A percentile compares a stretch with the other conserved stretches of the same genome.
Conservation (phyloP, 164 flowering plant species). For the Piper betle region DNA sequence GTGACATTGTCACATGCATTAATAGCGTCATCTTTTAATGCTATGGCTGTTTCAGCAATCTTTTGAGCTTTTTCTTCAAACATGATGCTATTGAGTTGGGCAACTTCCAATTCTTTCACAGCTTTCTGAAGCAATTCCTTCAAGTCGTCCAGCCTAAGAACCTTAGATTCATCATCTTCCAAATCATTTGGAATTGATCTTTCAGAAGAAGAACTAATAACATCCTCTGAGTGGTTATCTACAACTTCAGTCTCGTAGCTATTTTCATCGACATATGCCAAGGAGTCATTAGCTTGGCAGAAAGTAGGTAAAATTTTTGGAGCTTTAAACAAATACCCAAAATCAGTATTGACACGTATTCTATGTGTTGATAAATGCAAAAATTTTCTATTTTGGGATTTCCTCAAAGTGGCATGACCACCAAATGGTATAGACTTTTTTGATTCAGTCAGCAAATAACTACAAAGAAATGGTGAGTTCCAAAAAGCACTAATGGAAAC, state of each 20-base stretch:
- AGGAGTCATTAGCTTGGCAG: slow-evolving; percentile 54
- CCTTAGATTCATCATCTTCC: slow-evolving; percentile 22
- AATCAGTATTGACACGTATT: slow-evolving; percentile 7
- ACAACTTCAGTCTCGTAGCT: slow-evolving; percentile 27
- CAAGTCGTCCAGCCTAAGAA: slow-evolving; percentile 48
- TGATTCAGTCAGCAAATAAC: slow-evolving; percentile 7
- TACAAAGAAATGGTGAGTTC: slow-evolving; percentile 7
- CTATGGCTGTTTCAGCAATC: slow-evolving; percentile 85
- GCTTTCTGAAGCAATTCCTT: slow-evolving; percentile 63
- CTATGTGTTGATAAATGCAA: slow-evolving; percentile 3
- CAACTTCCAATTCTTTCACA: slow-evolving; percentile 67
- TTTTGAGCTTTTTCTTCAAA: slow-evolving; percentile 90
- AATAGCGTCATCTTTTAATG: slow-evolving; percentile 66
- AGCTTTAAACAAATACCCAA: slow-evolving; percentile 9
- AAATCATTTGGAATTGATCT: slow-evolving; percentile 10
- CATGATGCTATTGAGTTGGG: slow-evolving; percentile 63
- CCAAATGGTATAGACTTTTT: slow-evolving; percentile 9
- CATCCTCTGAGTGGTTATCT: slow-evolving; percentile 19
- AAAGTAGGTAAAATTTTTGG: not conserved
- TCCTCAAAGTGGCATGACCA: slow-evolving; percentile 7
- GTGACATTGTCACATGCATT: slow-evolving; percentile 63
- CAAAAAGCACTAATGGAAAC: slow-evolving; percentile 10
- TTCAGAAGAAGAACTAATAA: slow-evolving; percentile 5
- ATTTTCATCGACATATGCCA: slow-evolving; percentile 45
- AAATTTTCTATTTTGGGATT: slow-evolving; percentile 6